Conservation (phyloP, 202 grass and related monocot species). For the Zoysia matrella region DNA sequence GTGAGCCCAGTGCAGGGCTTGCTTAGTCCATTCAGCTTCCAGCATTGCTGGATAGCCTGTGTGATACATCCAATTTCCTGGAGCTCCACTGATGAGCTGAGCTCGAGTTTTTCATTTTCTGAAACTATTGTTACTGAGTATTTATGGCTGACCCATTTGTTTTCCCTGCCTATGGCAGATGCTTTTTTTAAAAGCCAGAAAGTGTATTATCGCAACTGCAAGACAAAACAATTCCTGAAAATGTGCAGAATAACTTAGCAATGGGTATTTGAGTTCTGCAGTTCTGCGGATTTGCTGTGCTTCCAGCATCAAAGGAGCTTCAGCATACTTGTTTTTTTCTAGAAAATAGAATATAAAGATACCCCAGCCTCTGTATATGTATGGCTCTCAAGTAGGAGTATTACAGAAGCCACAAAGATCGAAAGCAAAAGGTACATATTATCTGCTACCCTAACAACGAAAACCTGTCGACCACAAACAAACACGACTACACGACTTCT, state of each 20-base stretch:
- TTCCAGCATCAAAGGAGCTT: not conserved
- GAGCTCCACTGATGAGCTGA: conserved; percentile 36
- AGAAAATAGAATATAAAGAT: no score
- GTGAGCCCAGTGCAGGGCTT: conserved; percentile 13
- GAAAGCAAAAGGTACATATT: no score
- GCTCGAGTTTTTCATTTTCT: conserved; percentile 1
- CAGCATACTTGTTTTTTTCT: not conserved
- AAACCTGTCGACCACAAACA: no score
- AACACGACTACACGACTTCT: no score
- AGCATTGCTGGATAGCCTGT: not conserved
- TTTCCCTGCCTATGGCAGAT: conserved; percentile 43
- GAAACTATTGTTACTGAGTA: not conserved
- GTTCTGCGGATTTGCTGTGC: not conserved
- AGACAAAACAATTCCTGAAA: not conserved
- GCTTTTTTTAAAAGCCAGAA: conserved; percentile 35
- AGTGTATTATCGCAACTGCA: conserved; percentile 1
- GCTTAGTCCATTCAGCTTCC: not conserved
- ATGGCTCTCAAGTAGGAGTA: no score
- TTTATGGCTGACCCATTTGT: conserved; percentile 34
- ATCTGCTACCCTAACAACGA: no score
- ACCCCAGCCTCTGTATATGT: no score
- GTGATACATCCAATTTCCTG: not conserved
- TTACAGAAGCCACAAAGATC: no score
- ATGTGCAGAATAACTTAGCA: no score
- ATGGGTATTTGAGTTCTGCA: no score